Percentiles rank a stretch among this genome's conserved stretches.
These are phyloP conservation scores for Oryza coarctata DNA, from an alignment of 176 grass and related monocot genomes.

Conservation along the genomic window DNA sequence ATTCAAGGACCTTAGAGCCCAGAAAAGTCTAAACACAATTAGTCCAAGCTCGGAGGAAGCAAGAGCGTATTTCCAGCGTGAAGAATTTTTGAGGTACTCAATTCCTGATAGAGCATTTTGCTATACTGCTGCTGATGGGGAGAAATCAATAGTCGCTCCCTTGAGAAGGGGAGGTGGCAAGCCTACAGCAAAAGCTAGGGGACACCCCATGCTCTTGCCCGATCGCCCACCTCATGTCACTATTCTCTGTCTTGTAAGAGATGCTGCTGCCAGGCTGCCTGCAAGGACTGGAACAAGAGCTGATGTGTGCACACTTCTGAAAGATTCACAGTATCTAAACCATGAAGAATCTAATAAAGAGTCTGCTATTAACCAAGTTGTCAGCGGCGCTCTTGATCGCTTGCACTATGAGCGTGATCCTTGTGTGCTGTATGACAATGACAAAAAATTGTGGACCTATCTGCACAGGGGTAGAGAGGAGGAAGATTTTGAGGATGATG, in stretches of 20 bases:
- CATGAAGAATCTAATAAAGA: constrained; percentile 76
- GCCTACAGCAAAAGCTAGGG: constrained; percentile 95
- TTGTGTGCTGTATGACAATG: constrained; percentile 92
- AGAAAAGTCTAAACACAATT: constrained; percentile 97
- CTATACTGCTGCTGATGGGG: constrained; percentile 94
- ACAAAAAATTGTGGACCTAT: constrained; percentile 98
- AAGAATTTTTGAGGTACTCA: constrained; percentile 94
- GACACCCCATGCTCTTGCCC: constrained; percentile 95
- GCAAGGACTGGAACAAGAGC: constrained; percentile 92
- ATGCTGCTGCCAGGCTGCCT: constrained; percentile 92
- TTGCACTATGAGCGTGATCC: constrained; percentile 98
- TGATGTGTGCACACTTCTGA: constrained; percentile 94
- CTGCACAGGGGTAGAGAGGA: constrained; percentile 96
- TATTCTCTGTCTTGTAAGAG: constrained; percentile 94
- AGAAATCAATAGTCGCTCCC: constrained; percentile 95
- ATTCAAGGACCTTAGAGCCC: constrained; percentile 95
- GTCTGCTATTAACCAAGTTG: constrained; percentile 86
- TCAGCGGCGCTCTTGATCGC: constrained; percentile 91
- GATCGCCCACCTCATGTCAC: constrained; percentile 95
- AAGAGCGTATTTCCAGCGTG: constrained; percentile 76
- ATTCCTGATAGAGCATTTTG: constrained; percentile 97
- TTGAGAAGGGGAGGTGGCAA: constrained; percentile 94
- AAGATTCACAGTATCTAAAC: constrained; percentile 93
- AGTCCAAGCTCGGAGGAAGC: constrained; percentile 82
- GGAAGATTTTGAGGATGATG: constrained; percentile 99